Evolutionary conservation across 2,329 filamentous ascomycete genomes (phyloP).

Genomic region (Thielaviopsis euricoi): DNA sequence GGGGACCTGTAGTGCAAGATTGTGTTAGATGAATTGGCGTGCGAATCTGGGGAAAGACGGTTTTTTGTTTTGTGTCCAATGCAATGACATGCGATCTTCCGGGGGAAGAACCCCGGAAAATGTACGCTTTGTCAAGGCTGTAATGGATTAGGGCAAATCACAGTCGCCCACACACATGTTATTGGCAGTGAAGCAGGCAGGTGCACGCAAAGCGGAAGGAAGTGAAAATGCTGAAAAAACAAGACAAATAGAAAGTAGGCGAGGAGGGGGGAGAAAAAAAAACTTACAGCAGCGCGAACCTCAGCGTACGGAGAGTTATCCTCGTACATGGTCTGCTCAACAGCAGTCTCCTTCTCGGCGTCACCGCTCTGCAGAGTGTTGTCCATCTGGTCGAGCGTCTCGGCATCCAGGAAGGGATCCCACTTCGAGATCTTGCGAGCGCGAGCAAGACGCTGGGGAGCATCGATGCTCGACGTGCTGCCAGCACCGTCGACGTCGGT

Average conservation of each 20-base stretch:
- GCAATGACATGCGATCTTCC: too few relatives aligned
- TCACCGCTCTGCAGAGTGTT: conserved; percentile 28
- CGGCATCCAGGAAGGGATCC: conserved; percentile 39
- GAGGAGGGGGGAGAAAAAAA: conserved; percentile 19
- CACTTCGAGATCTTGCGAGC: conserved; percentile 25
- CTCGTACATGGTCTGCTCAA: conserved; percentile 30
- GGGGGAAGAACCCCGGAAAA: neutral
- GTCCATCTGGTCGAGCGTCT: conserved; percentile 35
- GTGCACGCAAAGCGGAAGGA: neutral
- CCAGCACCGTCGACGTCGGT: neutral
- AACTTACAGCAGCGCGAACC: conserved; percentile 20
- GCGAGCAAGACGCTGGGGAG: conserved; percentile 3
- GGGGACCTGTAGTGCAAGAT: conserved; percentile 7
- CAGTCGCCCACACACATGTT: neutral
- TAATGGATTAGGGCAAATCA: neutral
- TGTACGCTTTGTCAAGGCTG: neutral
- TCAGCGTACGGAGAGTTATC: conserved; percentile 42
- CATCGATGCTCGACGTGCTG: conserved; percentile 3
- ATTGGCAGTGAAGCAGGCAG: neutral
- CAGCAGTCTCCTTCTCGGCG: conserved; percentile 26
- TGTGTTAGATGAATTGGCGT: conserved; percentile 26
- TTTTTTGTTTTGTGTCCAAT: too few relatives aligned
- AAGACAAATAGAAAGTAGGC: too few relatives aligned
- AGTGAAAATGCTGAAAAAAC: conserved; percentile 30
- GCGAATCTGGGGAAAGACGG: conserved; percentile 20